phyloP scores from a whole-genome alignment of 345 rosid species.

The Nephelium lappaceum region DNA sequence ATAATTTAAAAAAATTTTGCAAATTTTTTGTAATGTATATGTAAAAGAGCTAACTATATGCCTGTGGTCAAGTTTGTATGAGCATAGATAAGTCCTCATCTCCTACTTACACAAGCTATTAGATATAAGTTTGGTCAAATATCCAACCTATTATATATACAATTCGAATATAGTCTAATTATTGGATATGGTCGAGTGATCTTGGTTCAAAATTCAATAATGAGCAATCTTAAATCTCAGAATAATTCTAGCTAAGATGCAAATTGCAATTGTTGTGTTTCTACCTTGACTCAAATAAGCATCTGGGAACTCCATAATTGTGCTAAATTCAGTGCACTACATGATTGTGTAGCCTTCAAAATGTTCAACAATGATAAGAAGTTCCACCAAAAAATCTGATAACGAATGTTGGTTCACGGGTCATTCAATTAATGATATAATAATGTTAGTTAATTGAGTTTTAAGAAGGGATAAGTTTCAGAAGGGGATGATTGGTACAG shows the following conservation, averaged over 20 bases:
- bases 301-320: too few relatives aligned
- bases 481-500: slow-evolving; percentile 14
- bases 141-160: too few relatives aligned
- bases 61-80: too few relatives aligned
- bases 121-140: not conserved
- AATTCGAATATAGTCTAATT: not conserved
- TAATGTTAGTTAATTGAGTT: slow-evolving; percentile 19
- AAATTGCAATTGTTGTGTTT: not conserved
- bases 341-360: not conserved
- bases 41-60: too few relatives aligned
- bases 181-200: not conserved
- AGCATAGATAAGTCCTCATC: too few relatives aligned
- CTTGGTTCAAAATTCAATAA: not conserved
- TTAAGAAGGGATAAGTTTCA: slow-evolving; percentile 22
- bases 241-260: not conserved
- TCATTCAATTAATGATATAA: slow-evolving; percentile 19
- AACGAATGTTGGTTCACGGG: slow-evolving; percentile 26
- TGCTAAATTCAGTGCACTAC: not conserved
- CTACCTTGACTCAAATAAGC: not conserved
- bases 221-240: not conserved
- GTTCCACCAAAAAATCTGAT: slow-evolving; percentile 15
- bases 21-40: too few relatives aligned
- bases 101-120: too few relatives aligned
- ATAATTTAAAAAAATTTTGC: too few relatives aligned
- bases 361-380: not conserved